Evolutionary conservation across 192 early-diverging fungal species (phyloP), one percentile per base, ranked within the genome.

Genomic region (Gigaspora rosea): DNA sequence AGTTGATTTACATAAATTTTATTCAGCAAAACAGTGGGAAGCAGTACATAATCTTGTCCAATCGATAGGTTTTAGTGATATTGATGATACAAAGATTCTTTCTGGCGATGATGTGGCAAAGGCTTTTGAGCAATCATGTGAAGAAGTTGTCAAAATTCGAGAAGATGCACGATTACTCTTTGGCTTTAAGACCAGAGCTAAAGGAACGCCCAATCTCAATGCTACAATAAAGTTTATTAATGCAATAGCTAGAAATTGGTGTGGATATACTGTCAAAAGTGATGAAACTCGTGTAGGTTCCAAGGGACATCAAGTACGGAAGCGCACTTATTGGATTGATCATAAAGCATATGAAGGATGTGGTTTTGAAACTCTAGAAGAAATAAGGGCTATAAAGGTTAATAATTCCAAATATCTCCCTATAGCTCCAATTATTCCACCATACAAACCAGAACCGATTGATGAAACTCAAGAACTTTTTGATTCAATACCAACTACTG

Each of bases 101-200:
- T 63, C 61, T 33, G 49, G 65, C 1, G 65, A 67, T 41, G 36
- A 36, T 67, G 65, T 67, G 35, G 33, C 65, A 41, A 67, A 67
- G 18, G n/a, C 18, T 58, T 58, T 58, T n/a, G 18, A 67, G n/a
- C 65, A 67, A 48, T 67, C 65, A 67, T 35, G 35, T 36, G 35
- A 67, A 67, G 36, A 67, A 41, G 4, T 67, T 41, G 47, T 67
- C n/a, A 67, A 67, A 67, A 67, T 67, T 67, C 33, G 64, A 13
- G 35, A 66, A 66, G 64, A 66, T 66, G 64, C 64, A 18, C 35
- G 11, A 36, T 66, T 66, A 18, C 64, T 66, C 46, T 66, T 66
- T 47, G 64, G 64, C 12, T 66, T 66, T 66, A n/a, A n/a, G n/a
- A n/a, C n/a, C n/a, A n/a, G n/a, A n/a, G n/a, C n/a, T n/a, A n/a